A percentile compares a stretch with the other conserved stretches of the same genome.
Conservation (phyloP, 176 grass and related monocot species). For the Oryza meyeriana region DNA sequence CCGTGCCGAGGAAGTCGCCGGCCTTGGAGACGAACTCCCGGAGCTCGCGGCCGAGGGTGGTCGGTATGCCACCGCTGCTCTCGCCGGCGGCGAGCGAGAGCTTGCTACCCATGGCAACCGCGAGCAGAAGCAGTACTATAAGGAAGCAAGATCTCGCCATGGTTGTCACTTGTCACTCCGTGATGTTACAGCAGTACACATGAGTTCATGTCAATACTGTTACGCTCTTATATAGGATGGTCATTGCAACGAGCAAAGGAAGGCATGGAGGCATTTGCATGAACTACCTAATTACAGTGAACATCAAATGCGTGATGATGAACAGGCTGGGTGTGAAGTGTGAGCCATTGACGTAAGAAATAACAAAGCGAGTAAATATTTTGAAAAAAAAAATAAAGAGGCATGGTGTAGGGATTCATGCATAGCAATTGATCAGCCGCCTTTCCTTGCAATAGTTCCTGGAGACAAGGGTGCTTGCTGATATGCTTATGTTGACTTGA, state of each 20-base stretch:
- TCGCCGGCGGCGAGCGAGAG: slow-evolving; percentile 23
- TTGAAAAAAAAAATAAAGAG: neutral
- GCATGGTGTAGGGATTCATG: neutral
- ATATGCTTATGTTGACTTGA: slow-evolving; percentile 1
- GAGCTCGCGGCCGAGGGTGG: slow-evolving; percentile 38
- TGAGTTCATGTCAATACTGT: slow-evolving; percentile 23
- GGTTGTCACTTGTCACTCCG: neutral
- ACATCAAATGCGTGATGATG: slow-evolving; percentile 42
- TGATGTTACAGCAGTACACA: slow-evolving; percentile 13
- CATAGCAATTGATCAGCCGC: neutral
- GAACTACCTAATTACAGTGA: slow-evolving; percentile 55
- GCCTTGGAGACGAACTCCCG: slow-evolving; percentile 34
- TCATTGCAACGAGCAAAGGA: neutral
- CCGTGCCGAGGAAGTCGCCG: slow-evolving; percentile 40
- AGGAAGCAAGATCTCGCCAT: slow-evolving; percentile 56
- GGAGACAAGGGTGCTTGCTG: neutral
- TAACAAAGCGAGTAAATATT: too few species aligned
- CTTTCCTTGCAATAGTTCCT: slow-evolving; percentile 4
- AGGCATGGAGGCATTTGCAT: slow-evolving; percentile 38
- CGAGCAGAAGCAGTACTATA: slow-evolving; percentile 53
- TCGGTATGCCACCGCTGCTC: slow-evolving; percentile 10
- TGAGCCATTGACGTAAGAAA: slow-evolving; percentile 14
- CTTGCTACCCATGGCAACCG: slow-evolving; percentile 38
- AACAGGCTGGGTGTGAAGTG: slow-evolving; percentile 17
- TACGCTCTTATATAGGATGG: slow-evolving; percentile 45